Percentiles rank a stretch among this genome's conserved stretches.
Evolutionary conservation across 176 grass and related monocot genomes (phyloP).

Genomic region (Carex pumila): DNA sequence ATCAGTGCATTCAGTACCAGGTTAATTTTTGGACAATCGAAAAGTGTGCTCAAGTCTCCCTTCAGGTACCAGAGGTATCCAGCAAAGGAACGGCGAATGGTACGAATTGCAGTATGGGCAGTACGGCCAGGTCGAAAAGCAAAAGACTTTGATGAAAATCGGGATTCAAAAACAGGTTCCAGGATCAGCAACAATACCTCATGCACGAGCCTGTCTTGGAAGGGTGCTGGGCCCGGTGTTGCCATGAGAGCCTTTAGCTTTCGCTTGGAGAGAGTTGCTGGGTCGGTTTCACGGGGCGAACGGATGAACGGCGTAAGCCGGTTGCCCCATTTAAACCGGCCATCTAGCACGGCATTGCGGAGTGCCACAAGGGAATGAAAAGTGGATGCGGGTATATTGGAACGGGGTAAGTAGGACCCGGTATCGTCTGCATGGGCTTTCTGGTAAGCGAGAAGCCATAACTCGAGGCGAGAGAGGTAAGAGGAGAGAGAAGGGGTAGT

Average conservation of each 20-base stretch:
- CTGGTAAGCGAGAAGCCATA: conserved; percentile 97
- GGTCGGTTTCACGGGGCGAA: conserved; percentile 67
- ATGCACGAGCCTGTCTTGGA: conserved; percentile 90
- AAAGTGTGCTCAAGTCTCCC: conserved; percentile 76
- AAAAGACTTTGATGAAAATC: conserved; percentile 74
- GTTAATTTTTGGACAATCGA: conserved; percentile 52
- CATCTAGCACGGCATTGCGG: conserved; percentile 74
- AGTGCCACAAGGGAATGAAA: conserved; percentile 65
- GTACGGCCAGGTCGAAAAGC: conserved; percentile 83
- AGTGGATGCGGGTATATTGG: conserved; percentile 49
- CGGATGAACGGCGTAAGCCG: conserved; percentile 61
- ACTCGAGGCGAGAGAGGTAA: conserved; percentile 69
- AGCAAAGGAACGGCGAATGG: conserved; percentile 75
- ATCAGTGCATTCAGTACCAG: conserved; percentile 70
- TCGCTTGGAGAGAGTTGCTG: conserved; percentile 72
- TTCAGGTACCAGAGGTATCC: conserved; percentile 95
- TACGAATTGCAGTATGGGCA: conserved; percentile 61
- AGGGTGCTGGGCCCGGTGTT: conserved; percentile 51
- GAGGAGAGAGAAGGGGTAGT: conserved; percentile 42
- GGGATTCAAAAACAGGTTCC: conserved; percentile 71
- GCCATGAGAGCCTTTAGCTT: conserved; percentile 82
- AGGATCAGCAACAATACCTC: conserved; percentile 88
- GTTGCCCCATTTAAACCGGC: conserved; percentile 84
- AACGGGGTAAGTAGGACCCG: conserved; percentile 82
- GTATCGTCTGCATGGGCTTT: conserved; percentile 89